Base-by-base conservation (phyloP, 2,329 filamentous ascomycete species). In the Tolypocladium amazonense region DNA sequence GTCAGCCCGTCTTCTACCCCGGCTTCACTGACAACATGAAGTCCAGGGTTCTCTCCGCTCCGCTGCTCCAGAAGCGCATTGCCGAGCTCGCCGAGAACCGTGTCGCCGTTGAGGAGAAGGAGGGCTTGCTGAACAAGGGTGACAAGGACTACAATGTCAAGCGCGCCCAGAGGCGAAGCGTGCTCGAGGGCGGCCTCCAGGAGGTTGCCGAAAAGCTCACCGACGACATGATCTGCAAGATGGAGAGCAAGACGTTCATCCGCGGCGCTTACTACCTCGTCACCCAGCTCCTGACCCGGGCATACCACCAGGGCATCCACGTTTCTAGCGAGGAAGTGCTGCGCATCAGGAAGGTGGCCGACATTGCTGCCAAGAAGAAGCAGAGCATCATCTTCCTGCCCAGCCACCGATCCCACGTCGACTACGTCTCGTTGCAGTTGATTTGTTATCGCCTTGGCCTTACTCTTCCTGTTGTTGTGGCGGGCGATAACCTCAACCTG, bases 171-270 rank as follows among this genome's bases (percentile, higher is more conserved):
- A 77, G 83, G 59, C 83, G 80, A 58, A 77, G 76, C 59, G 85
- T 88, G 66, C 84, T 97, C 59, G 86, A 92, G 69, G 79, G 80
- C 43, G 87, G 87, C 60, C 77, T 99, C 54, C 81, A 86, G 59
- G 87, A 96, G 69, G 87, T 97, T 5, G 89, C 90, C 4, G 90
- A 94, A 64, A 87, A 88, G 65, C 87, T 94, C 82, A 90, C 92
- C 30, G 91, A 96, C 70, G 85, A 88, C 63, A 97, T 99, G 94
- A 97, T 99, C 63, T 97, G 93, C 82, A 99, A 99, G 76, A 93
- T 97, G 81, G 94, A 99, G 74, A 95, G 88, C 79, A 95, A 92
- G 71, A 79, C 84, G 2, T 97, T 97, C 70, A 96, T 99, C 66
- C 81, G 94, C 56, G 86, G 90, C 30, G 93, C 94, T 55, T 97